Evolutionary conservation across 2,329 filamentous ascomycete genomes (phyloP), one percentile per base, ranked within the genome.

Genomic region (Aspergillus fumigatus): DNA sequence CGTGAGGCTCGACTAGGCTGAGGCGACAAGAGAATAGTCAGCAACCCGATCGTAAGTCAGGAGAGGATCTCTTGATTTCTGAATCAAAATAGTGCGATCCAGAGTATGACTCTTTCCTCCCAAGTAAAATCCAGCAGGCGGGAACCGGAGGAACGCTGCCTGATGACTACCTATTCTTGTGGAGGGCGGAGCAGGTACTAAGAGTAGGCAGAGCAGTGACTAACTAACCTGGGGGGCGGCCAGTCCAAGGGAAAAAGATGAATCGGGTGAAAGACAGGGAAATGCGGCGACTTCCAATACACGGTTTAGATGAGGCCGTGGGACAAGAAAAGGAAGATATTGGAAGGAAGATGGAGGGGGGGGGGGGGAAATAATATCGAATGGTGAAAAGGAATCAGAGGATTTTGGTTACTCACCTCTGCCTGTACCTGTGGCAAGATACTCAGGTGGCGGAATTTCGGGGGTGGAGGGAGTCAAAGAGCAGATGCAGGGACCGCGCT

Each of bases 401-500:
- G 43, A 26, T 47, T 47, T 47, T 47, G 21, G 43, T 47, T 47
- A 47, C 43, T 47, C 43, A 47, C 43, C 9, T 45, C 32, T 3
- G 41, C 21, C 10, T 45, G 41, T 45, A 45, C 41, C 41, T 23
- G 43, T 47, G 43, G 43, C 43, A 47, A 47, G 43, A 47, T 11
- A 21, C 21, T 23, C 43, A 23, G 21, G 43, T 47, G 43, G 43
- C 43, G 43, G 43, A 47, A 47, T 9, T 47, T 17, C 21, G 21
- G 21, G 41, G 43, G 14, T 11, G 43, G 21, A 23, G 41, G 21
- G 41, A 45, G 41, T 21, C n/a, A 35, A 32, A 57, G 58, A 55
- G 56, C 59, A 60, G 58, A 57, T 48, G 62, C 62, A 62, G 62
- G 62, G 60, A 61, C 62, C 62, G 62, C 55, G 35, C 50, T 55